phyloP scores from a whole-genome alignment of 768 basidiomycete genomes.

The Cystofilobasidium ferigula region DNA sequence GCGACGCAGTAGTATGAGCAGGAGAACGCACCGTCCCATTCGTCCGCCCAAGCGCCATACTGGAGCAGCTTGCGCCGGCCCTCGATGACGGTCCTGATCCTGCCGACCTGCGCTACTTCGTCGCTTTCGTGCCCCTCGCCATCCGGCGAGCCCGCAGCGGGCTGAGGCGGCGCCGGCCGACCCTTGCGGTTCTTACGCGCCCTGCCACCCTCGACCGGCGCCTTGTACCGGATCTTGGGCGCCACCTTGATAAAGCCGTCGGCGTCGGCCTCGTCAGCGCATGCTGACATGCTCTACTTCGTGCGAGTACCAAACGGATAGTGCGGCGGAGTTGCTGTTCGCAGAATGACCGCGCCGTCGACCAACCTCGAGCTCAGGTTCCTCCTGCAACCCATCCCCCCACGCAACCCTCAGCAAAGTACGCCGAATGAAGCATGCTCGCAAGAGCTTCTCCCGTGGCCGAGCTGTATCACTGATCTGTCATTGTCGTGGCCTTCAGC shows the following conservation, averaged over 20 bases:
- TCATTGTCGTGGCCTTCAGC: neutral
- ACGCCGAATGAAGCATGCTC: no score
- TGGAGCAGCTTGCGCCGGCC: neutral
- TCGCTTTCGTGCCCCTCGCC: neutral
- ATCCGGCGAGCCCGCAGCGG: neutral
- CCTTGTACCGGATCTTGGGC: neutral
- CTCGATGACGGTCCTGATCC: neutral
- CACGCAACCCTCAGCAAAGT: no score
- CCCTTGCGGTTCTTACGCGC: neutral
- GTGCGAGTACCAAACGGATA: no score
- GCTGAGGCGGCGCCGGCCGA: neutral
- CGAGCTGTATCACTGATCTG: neutral
- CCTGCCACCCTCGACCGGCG: neutral
- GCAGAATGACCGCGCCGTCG: no score
- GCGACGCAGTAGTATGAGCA: neutral
- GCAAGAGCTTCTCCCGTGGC: neutral
- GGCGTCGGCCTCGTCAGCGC: neutral
- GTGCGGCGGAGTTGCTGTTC: no score
- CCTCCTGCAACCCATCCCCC: no score
- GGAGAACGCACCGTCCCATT: neutral
- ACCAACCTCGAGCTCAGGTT: no score
- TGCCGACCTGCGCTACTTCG: neutral
- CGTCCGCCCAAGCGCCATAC: neutral
- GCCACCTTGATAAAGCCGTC: slow-evolving; percentile 2
- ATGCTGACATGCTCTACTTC: neutral